These are phyloP conservation scores for Dryadomyces quercivorus DNA, from an alignment of 2,329 filamentous ascomycete genomes.

Conservation along the genomic window DNA sequence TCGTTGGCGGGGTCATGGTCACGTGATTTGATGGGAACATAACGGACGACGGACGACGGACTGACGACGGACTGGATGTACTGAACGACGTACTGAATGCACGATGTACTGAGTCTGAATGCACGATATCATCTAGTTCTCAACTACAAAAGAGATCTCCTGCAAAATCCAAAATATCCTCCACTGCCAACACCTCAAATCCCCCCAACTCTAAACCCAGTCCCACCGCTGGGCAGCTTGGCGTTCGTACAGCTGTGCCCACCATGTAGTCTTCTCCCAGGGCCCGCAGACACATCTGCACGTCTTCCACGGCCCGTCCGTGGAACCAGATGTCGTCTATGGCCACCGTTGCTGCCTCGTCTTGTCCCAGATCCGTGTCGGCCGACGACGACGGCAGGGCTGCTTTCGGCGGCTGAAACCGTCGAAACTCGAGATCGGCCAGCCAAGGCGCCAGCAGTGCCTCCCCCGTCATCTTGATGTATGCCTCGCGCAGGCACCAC, in stretches of 20 bases:
- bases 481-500: conserved; percentile 71
- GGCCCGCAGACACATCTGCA: conserved; percentile 29
- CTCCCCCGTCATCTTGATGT: conserved; percentile 73
- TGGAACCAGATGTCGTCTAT: conserved; percentile 26
- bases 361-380: conserved; percentile 14
- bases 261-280: conserved; percentile 41
- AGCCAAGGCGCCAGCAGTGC: conserved; percentile 66
- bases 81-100: too few species aligned
- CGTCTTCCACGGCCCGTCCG: conserved; percentile 26
- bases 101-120: too few species aligned
- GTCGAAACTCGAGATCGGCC: conserved; percentile 53
- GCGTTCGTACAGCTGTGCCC: conserved; percentile 36
- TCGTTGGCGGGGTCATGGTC: background rate
- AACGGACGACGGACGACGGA: too few species aligned
- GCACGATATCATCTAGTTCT: too few species aligned
- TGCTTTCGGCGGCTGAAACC: conserved; percentile 44
- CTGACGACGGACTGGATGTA: too few species aligned
- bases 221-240: conserved; percentile 22
- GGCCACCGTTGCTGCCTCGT: conserved; percentile 22
- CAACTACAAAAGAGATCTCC: too few species aligned
- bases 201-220: conserved; percentile 25
- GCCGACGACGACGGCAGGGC: conserved; percentile 11
- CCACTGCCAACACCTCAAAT: conserved; percentile 30
- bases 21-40: background rate
- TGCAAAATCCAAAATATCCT: conserved; percentile 32